Percentiles rank a stretch among this genome's conserved stretches.
These are phyloP conservation scores for Peronospora destructor DNA, from an alignment of 352 stramenopile species.

Conservation along the genomic window DNA sequence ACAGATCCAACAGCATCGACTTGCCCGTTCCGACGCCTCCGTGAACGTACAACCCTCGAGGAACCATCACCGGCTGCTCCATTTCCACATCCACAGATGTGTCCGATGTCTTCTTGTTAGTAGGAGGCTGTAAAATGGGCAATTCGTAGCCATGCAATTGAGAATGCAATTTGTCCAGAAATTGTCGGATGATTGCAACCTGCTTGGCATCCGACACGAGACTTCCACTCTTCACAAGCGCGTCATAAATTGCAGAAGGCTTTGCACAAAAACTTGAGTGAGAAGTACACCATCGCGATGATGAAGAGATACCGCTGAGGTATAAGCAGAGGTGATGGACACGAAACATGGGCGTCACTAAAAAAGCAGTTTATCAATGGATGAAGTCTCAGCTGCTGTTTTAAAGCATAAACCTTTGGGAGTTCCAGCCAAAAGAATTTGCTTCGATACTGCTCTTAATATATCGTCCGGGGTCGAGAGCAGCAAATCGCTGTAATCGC, in stretches of 20 bases:
- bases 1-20: slow-evolving; percentile 95
- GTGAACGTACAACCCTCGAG: slow-evolving; percentile 91
- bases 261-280: slow-evolving; percentile 6
- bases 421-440: too few relatives aligned
- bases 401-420: too few relatives aligned
- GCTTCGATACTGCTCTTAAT: too few relatives aligned
- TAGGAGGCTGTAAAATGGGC: slow-evolving; percentile 22
- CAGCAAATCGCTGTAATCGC: too few relatives aligned
- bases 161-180: slow-evolving; percentile 57
- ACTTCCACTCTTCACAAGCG: slow-evolving; percentile 19
- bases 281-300: slow-evolving; percentile 9
- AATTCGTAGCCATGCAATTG: slow-evolving; percentile 48
- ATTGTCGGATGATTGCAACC: slow-evolving; percentile 23
- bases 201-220: slow-evolving; percentile 34
- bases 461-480: too few relatives aligned
- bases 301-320: slow-evolving; percentile 3
- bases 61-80: slow-evolving; percentile 37
- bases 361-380: background rate
- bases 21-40: slow-evolving; percentile 94
- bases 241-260: slow-evolving; percentile 32
- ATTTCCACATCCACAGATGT: background rate
- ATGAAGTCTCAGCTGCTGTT: too few relatives aligned
- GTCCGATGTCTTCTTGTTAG: background rate
- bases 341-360: slow-evolving; percentile 3
- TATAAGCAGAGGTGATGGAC: slow-evolving; percentile 9